A percentile compares a stretch with the other conserved stretches of the same genome.
Evolutionary conservation across 2,329 filamentous ascomycete species (phyloP).

Genomic region (Mariannaea elegans): DNA sequence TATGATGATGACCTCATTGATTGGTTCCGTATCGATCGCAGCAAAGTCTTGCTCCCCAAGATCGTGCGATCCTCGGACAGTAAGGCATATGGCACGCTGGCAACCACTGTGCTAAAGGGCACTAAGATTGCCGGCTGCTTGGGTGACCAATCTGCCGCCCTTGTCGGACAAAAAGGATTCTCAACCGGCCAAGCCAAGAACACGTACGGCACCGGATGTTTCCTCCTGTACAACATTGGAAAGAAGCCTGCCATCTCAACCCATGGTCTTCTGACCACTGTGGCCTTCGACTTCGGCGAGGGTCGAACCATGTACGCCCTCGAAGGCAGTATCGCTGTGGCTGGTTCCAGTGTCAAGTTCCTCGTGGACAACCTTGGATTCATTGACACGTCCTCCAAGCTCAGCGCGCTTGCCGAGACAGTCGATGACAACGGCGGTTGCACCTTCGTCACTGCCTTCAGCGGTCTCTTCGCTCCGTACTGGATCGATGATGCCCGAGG

Average conservation of each 20-base stretch:
- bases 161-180: slow-evolving; percentile 84
- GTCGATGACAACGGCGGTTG: slow-evolving; percentile 76
- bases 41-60: slow-evolving; percentile 76
- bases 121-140: slow-evolving; percentile 79
- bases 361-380: slow-evolving; percentile 66
- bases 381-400: slow-evolving; percentile 57
- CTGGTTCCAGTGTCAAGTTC: slow-evolving; percentile 79
- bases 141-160: slow-evolving; percentile 82
- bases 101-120: slow-evolving; percentile 69
- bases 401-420: slow-evolving; percentile 57
- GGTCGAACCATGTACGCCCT: slow-evolving; percentile 76
- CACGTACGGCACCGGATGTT: slow-evolving; percentile 87
- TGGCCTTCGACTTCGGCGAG: slow-evolving; percentile 79
- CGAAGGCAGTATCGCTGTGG: slow-evolving; percentile 81
- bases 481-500: slow-evolving; percentile 87
- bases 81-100: slow-evolving; percentile 72
- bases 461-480: slow-evolving; percentile 82
- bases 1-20: slow-evolving; percentile 78
- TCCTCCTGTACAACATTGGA: slow-evolving; percentile 85
- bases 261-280: slow-evolving; percentile 79
- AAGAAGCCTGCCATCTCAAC: slow-evolving; percentile 80
- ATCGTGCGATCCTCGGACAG: slow-evolving; percentile 79
- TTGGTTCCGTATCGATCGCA: slow-evolving; percentile 77
- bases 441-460: slow-evolving; percentile 82
- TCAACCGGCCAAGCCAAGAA: slow-evolving; percentile 81